phyloP scores from a whole-genome alignment of 345 rosid species.

The Pseudoturritis turrita region DNA sequence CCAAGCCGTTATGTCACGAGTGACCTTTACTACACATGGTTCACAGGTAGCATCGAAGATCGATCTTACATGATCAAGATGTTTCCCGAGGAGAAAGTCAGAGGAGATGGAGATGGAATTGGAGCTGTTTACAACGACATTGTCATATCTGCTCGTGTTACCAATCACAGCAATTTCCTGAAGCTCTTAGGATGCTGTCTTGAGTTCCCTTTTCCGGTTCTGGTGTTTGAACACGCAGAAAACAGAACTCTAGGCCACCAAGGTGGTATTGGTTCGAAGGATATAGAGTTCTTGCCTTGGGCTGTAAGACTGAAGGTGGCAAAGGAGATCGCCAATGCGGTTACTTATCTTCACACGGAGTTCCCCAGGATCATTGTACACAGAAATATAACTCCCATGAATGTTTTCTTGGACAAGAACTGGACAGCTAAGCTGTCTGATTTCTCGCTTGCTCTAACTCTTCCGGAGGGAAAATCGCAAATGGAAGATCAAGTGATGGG shows the following conservation, averaged over 20 bases:
- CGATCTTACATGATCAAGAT: not conserved
- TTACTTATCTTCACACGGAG: constrained; percentile 2
- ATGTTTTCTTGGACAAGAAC: not conserved
- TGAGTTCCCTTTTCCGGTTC: constrained; percentile 2
- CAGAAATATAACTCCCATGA: not conserved
- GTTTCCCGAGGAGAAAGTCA: not conserved
- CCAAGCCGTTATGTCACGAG: not conserved
- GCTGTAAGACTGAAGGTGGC: not conserved
- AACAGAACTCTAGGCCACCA: not conserved
- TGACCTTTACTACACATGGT: not conserved
- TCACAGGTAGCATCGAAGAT: not conserved
- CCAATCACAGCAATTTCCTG: not conserved
- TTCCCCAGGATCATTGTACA: not conserved
- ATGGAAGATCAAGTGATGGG: constrained; percentile 5
- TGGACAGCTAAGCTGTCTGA: not conserved
- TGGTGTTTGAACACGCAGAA: not conserved
- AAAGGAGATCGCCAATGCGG: not conserved
- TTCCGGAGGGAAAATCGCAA: not conserved
- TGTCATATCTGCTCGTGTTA: not conserved
- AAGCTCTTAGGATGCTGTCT: not conserved
- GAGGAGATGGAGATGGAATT: not conserved
- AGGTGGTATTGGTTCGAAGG: not conserved
- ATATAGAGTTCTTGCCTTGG: not conserved
- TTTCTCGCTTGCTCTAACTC: not conserved
- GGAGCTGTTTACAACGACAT: not conserved